Percentiles rank a stretch among this genome's conserved stretches.
Evolutionary conservation across 1,284 basidiomycete genomes (phyloP).

Genomic region (Apiotrichum siamense): DNA sequence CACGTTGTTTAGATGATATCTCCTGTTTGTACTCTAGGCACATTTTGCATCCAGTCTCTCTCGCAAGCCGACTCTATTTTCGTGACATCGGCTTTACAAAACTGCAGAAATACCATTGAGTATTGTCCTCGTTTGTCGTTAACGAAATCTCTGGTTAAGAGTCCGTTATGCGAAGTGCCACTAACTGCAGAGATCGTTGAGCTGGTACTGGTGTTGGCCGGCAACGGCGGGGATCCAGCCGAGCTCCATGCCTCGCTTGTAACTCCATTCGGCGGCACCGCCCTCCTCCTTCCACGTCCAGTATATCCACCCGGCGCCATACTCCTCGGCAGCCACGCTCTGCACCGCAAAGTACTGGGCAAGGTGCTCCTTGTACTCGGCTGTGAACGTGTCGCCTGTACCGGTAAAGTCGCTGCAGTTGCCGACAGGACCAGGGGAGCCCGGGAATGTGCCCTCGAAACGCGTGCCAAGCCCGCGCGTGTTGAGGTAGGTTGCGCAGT

Average conservation of each 20-base stretch:
- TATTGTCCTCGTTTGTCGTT: too few species aligned
- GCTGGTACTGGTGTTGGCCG: conserved; percentile 50
- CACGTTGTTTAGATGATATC: too few species aligned
- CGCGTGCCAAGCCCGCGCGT: conserved; percentile 3
- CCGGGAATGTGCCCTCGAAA: conserved; percentile 63
- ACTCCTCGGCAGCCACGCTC: conserved; percentile 53
- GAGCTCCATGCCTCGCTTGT: conserved; percentile 58
- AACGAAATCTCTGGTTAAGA: too few species aligned
- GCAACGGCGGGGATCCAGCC: conserved; percentile 77
- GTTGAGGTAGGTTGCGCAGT: conserved; percentile 14
- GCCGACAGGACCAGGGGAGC: conserved; percentile 58
- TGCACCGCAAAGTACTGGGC: conserved; percentile 77
- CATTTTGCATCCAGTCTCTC: too few species aligned
- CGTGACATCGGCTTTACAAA: too few species aligned
- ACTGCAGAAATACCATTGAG: too few species aligned
- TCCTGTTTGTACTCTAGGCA: too few species aligned
- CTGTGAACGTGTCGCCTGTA: conserved; percentile 16
- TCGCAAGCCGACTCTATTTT: too few species aligned
- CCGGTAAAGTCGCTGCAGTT: conserved; percentile 48
- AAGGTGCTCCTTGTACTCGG: conserved; percentile 74
- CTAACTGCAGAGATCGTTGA: conserved; percentile 50
- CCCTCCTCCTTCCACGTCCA: conserved; percentile 90
- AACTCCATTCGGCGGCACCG: conserved; percentile 56
- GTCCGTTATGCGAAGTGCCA: too few species aligned
- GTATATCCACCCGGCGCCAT: conserved; percentile 63